Conservation (phyloP, 306 rosid species). For the Quercus dentata region DNA sequence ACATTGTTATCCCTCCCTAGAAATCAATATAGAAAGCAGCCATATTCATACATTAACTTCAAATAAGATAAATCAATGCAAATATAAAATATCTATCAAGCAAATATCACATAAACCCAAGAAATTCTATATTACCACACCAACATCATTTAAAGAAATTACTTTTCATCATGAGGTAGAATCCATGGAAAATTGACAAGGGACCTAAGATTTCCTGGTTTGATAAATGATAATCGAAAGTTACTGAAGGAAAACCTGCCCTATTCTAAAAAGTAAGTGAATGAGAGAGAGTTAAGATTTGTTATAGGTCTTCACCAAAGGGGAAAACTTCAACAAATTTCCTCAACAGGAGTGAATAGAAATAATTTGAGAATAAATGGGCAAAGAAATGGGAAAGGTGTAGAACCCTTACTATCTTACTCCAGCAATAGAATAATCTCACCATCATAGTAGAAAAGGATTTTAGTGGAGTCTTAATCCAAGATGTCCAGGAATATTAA, state of each 20-base stretch:
- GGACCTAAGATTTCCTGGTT: not conserved
- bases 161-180: not conserved
- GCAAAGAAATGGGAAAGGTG: not conserved
- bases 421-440: not conserved
- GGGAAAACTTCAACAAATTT: not conserved
- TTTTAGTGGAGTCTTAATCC: not conserved
- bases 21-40: conserved; percentile 19
- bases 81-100: not conserved
- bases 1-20: conserved; percentile 82
- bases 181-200: not conserved
- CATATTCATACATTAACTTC: conserved; percentile 4
- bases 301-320: not conserved
- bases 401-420: not conserved
- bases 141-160: not conserved
- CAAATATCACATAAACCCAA: not conserved
- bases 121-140: not conserved
- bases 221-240: not conserved
- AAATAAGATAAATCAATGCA: not conserved
- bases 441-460: not conserved
- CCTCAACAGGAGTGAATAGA: not conserved
- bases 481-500: not conserved
- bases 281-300: not conserved
- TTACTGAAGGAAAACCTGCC: not conserved
- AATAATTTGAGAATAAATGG: not conserved
- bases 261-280: not conserved